Evolutionary conservation across 768 basidiomycete genomes (phyloP).

Genomic region (Russula ochroleuca): DNA sequence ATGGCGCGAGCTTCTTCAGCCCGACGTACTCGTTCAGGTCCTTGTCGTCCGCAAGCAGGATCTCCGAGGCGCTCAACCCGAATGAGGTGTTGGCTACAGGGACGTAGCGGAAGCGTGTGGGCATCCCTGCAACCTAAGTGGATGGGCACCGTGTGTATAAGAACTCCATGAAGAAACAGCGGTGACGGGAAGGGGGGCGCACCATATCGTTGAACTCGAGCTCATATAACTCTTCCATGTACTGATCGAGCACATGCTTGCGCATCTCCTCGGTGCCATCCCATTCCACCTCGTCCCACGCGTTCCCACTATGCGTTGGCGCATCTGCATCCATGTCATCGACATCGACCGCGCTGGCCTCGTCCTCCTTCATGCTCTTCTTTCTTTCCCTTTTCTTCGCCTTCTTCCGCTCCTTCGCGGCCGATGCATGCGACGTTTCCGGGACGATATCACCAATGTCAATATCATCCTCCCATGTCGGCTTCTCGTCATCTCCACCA

Average conservation of each 20-base stretch:
- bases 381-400: slow-evolving; percentile 54
- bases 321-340: slow-evolving; percentile 55
- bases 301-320: slow-evolving; percentile 36
- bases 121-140: slow-evolving; percentile 75
- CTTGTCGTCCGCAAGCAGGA: slow-evolving; percentile 84
- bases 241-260: slow-evolving; percentile 74
- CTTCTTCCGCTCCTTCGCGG: slow-evolving; percentile 26
- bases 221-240: slow-evolving; percentile 87
- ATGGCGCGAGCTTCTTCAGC: slow-evolving; percentile 88
- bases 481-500: slow-evolving; percentile 54
- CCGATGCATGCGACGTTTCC: slow-evolving; percentile 15
- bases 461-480: slow-evolving; percentile 88
- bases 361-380: slow-evolving; percentile 45
- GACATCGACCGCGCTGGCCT: slow-evolving; percentile 45
- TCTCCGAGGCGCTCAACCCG: slow-evolving; percentile 76
- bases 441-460: slow-evolving; percentile 63
- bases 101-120: slow-evolving; percentile 93
- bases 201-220: slow-evolving; percentile 97
- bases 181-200: slow-evolving; percentile 32
- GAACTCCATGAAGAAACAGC: neutral
- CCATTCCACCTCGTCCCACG: slow-evolving; percentile 61
- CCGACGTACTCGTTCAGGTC: slow-evolving; percentile 91
- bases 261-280: slow-evolving; percentile 89
- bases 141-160: neutral
- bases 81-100: slow-evolving; percentile 57